Base-by-base conservation (phyloP, 2,329 filamentous ascomycete genomes). In the Xylaria sp. region DNA sequence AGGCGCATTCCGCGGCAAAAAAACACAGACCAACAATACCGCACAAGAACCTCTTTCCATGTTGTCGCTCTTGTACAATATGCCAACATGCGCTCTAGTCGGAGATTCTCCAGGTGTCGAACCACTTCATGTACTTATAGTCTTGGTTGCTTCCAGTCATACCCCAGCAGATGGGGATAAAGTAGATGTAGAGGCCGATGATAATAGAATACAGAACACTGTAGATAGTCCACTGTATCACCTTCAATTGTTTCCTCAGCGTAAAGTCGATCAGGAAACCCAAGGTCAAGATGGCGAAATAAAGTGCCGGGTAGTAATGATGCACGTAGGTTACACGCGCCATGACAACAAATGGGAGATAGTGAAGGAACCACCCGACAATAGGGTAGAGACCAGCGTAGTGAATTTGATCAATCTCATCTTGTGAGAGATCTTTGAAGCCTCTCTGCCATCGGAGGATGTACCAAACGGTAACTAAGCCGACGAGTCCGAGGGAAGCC, bases 261-360 rank as follows among this genome's bases (percentile, higher is more conserved):
- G 89, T 82, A 89, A 92, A 98, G 77, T 98, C 93, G 57, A 91
- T 79, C 68, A 93, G 85, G 84, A 99, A 99, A 55, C 93, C 94
- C 64, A 93, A 87, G 15, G 86, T 87, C 46, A 99, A 82, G 67
- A 99, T 97, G 71, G 95, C 93, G 76, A 98, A 99, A 82, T 98
- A 99, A 10, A 99, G 86, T 9, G 95, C 95, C 10, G 95, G 95
- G 78, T 98, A 99, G 83, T 99, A 99, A 81, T 99, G 95, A 78
- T 99, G 95, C 56, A 99, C 95, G 73, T 99, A 99, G 15, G 95
- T 99, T 63, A 99, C 95, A 83, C 95, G 92, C 10, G 93, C 95
- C 96, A 99, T 99, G 73, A 95, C 87, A 72, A 97, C 87, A 78
- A 98, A 99, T 0, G 95, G 95, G 65, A 97, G 80, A 76, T 97